Evolutionary conservation across 495 filamentous ascomycete species (phyloP).

Genomic region (Glonium stellatum): DNA sequence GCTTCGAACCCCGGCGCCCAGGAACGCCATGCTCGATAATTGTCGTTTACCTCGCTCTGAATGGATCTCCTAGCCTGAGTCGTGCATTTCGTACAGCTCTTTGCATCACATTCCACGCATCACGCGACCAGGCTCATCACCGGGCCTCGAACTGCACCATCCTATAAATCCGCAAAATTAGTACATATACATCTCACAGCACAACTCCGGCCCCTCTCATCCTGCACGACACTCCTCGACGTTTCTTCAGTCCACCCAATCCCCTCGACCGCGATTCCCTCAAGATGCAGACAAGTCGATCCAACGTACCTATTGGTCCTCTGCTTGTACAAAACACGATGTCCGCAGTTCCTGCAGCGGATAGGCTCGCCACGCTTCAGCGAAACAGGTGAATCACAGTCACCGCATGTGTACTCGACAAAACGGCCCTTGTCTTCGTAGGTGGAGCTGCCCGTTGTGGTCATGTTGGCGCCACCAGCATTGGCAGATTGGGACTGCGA

Average conservation of each 20-base stretch:
- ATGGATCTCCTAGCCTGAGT: not conserved
- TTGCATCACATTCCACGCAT: not conserved
- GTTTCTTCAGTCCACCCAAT: not conserved
- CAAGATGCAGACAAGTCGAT: not conserved
- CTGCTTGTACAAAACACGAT: constrained; percentile 96
- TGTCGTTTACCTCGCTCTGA: not conserved
- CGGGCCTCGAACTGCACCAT: constrained; percentile 99
- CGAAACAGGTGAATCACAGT: constrained; percentile 76
- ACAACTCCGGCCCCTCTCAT: constrained; percentile 6
- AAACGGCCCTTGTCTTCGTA: constrained; percentile 31
- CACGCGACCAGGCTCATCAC: constrained; percentile 32
- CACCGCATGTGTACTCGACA: constrained; percentile 86
- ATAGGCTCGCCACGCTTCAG: constrained; percentile 82
- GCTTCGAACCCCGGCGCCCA: not conserved
- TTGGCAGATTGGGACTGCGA: constrained; percentile 25
- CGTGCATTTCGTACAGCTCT: not conserved
- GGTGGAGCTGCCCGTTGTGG: constrained; percentile 27
- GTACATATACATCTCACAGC: constrained; percentile 1
- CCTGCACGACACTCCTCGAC: constrained; percentile 5
- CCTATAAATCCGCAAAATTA: constrained; percentile 38
- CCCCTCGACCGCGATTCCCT: not conserved
- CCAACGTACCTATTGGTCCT: constrained; percentile 83
- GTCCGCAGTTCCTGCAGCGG: constrained; percentile 91
- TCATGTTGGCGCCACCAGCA: constrained; percentile 11
- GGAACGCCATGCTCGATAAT: not conserved